A percentile compares a stretch with the other conserved stretches of the same genome.
These are phyloP conservation scores for Populus deltoides DNA, from an alignment of 345 rosid genomes.

Conservation along the genomic window DNA sequence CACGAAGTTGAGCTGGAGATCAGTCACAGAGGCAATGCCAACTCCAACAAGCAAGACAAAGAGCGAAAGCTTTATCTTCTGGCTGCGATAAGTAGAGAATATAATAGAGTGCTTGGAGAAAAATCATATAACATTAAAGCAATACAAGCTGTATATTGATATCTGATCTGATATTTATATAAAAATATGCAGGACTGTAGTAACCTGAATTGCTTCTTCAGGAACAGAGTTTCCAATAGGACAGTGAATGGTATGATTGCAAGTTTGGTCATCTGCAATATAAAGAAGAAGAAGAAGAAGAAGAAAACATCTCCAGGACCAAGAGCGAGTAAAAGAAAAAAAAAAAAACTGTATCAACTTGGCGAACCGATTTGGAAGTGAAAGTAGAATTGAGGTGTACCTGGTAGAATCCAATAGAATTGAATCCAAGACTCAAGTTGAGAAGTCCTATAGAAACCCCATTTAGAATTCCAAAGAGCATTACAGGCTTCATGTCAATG, in stretches of 20 bases:
- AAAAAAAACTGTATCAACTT: no score
- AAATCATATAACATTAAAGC: neutral
- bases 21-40: constrained; percentile 92
- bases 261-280: constrained; percentile 91
- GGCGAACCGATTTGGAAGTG: neutral
- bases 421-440: constrained; percentile 94
- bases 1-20: constrained; percentile 81
- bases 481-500: constrained; percentile 76
- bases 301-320: neutral
- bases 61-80: constrained; percentile 68
- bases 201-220: constrained; percentile 91
- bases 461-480: constrained; percentile 92
- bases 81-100: constrained; percentile 48
- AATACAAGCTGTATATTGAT: neutral
- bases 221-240: constrained; percentile 80
- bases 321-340: neutral
- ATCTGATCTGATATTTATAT: neutral
- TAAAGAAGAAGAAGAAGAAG: neutral
- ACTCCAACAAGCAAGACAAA: constrained; percentile 73
- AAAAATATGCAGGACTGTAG: no score
- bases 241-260: constrained; percentile 99
- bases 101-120: neutral
- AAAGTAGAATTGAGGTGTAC: constrained; percentile 22
- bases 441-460: constrained; percentile 94
- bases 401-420: constrained; percentile 97